Evolutionary conservation across 345 rosid genomes (phyloP).

Genomic region (Hibiscus mutabilis): DNA sequence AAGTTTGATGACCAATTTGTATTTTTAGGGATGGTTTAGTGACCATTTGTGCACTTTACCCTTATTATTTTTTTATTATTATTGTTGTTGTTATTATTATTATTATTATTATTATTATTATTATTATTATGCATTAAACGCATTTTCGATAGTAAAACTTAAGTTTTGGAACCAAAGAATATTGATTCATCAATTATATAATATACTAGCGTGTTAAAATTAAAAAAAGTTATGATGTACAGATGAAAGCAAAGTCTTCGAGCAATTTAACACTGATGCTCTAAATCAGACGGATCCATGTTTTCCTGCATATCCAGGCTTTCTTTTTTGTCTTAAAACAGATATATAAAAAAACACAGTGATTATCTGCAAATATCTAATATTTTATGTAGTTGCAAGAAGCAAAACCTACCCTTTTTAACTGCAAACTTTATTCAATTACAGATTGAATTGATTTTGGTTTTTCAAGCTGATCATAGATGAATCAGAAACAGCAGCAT

Average conservation of each 20-base stretch:
- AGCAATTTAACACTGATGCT: neutral
- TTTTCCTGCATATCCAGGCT: neutral
- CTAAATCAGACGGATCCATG: neutral
- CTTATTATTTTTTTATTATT: too few relatives aligned
- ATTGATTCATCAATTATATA: too few relatives aligned
- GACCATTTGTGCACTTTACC: too few relatives aligned
- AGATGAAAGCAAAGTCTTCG: constrained; percentile 2
- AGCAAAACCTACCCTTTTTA: neutral
- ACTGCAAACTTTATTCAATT: neutral
- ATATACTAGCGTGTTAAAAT: neutral
- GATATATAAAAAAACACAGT: neutral
- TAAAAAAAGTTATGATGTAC: neutral
- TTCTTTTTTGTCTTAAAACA: too few relatives aligned
- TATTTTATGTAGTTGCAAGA: neutral
- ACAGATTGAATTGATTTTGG: neutral
- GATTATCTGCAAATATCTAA: neutral
- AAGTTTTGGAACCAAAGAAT: too few relatives aligned
- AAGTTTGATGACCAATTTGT: too few relatives aligned
- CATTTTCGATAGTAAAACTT: too few relatives aligned
- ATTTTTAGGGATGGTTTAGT: too few relatives aligned
- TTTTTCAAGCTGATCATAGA: neutral
- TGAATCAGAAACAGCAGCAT: neutral
- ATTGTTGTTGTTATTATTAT: too few relatives aligned
- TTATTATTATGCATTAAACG: too few relatives aligned
- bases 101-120: too few relatives aligned